phyloP scores from a whole-genome alignment of 1,284 basidiomycete species.

The Pseudozyma hubeiensis region DNA sequence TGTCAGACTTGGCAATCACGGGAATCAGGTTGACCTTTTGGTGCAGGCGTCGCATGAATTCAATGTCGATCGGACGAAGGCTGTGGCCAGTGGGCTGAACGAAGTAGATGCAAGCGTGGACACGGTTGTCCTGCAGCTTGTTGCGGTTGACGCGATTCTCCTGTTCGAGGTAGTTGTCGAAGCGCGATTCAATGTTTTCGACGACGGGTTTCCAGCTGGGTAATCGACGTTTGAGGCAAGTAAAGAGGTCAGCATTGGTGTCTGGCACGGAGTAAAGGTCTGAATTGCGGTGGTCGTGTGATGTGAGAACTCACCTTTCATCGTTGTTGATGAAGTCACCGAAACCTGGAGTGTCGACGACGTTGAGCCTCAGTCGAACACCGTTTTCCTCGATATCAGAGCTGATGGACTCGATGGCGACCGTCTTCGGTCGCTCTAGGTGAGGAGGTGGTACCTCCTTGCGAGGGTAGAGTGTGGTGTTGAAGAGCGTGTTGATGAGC shows the following conservation, averaged over 20 bases:
- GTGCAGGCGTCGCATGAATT: conserved; percentile 67
- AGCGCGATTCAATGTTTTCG: conserved; percentile 67
- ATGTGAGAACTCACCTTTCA: conserved; percentile 43
- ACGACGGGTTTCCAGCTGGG: conserved; percentile 66
- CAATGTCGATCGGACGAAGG: conserved; percentile 67
- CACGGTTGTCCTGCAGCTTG: conserved; percentile 67
- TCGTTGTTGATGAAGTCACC: conserved; percentile 69
- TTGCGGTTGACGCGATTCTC: conserved; percentile 67
- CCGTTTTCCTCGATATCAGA: conserved; percentile 69
- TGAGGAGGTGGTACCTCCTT: conserved; percentile 64
- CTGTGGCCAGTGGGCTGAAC: conserved; percentile 67
- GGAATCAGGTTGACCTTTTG: conserved; percentile 68
- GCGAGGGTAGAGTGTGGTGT: conserved; percentile 66
- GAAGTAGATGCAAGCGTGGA: conserved; percentile 68
- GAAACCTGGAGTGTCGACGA: conserved; percentile 68
- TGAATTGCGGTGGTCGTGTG: not conserved
- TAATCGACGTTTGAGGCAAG: too few species aligned
- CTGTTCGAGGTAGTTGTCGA: conserved; percentile 68
- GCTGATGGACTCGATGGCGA: conserved; percentile 68
- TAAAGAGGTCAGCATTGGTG: not conserved
- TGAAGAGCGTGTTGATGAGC: conserved; percentile 68
- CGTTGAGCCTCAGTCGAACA: conserved; percentile 66
- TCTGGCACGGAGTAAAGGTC: not conserved
- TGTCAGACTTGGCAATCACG: conserved; percentile 68
- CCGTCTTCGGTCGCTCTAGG: conserved; percentile 64